Base-by-base conservation (phyloP, 768 basidiomycete genomes). In the Amanita fuliginea region DNA sequence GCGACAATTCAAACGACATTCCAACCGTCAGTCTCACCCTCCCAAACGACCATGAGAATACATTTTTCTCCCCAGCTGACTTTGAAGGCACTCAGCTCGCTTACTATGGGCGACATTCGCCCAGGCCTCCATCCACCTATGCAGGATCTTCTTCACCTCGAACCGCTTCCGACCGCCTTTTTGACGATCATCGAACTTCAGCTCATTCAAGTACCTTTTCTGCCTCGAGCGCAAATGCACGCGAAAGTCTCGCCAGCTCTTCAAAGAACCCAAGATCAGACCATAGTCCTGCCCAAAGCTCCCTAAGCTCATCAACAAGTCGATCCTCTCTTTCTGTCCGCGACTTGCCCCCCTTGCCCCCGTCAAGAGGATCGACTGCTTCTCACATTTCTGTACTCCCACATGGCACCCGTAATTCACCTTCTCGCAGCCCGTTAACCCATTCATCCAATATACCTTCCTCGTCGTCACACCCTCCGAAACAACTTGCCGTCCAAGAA, bases 1-100 rank as follows among this genome's bases (percentile, higher is more conserved):
- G 78, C 47, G 81, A 82, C 61, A 77, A 80, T 51, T 53, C 53
- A 34, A 57, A 56, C 22, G 53, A 57, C 46, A 57, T 64, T 30
- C 64, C 67, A 52, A 60, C 65, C 49, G 60, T 68, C 57, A 63
- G 60, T 56, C 54, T 68, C 43, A 59, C 61, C 35, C 60, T 61
- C 35, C 60, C 64, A 37, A 58, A 64, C 33, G 53, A 56, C 43
- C 60, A 56, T 11, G 60, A 57, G n/a, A 55, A 56, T 43, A 60
- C 64, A 28, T 59, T 60, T 40, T 57, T 56, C 47, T 56, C 53
- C 24, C 22, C 57, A 24, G 57, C 58, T 41, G 59, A 59, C 39
- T 54, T 59, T 54, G 59, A 54, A 26, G 58, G 57, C 42, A 62
- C 63, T 36, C 57, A 60, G 39, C 52, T 67, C 54, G 64, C 68